phyloP scores from a whole-genome alignment of 345 rosid species.

The Citrus mangshanensis region DNA sequence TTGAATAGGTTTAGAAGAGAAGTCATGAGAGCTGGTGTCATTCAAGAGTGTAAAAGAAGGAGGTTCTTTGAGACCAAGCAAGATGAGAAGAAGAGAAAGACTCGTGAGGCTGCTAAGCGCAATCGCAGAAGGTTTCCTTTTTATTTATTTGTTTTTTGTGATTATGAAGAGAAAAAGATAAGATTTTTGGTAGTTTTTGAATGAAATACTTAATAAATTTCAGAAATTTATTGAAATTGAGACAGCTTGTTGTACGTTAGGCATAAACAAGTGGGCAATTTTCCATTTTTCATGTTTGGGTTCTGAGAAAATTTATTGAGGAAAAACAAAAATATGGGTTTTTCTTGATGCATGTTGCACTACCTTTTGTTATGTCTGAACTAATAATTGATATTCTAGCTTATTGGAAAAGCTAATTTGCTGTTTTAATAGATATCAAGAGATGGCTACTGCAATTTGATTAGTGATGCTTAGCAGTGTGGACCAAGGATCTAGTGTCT shows the following conservation, averaged over 20 bases:
- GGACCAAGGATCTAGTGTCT: background rate
- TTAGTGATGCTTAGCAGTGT: background rate
- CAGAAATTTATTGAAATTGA: background rate
- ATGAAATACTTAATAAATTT: background rate
- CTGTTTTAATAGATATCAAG: background rate
- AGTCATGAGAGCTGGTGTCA: constrained; percentile 74
- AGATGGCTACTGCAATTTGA: background rate
- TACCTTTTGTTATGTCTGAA: background rate
- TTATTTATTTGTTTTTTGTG: background rate
- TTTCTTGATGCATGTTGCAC: background rate
- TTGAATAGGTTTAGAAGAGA: constrained; percentile 68
- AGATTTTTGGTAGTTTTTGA: background rate
- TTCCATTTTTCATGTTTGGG: background rate
- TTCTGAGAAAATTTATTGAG: background rate
- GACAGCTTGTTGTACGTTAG: background rate
- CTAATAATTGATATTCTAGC: background rate
- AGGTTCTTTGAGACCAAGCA: constrained; percentile 64
- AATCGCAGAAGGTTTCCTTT: constrained; percentile 48
- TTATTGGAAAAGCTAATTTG: background rate
- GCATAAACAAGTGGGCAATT: background rate
- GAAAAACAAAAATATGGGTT: background rate
- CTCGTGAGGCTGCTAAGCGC: constrained; percentile 84
- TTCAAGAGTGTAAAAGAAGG: constrained; percentile 72
- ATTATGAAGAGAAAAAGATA: background rate
- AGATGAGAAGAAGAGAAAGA: constrained; percentile 73